A percentile compares a stretch with the other conserved stretches of the same genome.
Evolutionary conservation across 805 yeast genomes (phyloP).

Genomic region (Schwanniomyces polymorphus): DNA sequence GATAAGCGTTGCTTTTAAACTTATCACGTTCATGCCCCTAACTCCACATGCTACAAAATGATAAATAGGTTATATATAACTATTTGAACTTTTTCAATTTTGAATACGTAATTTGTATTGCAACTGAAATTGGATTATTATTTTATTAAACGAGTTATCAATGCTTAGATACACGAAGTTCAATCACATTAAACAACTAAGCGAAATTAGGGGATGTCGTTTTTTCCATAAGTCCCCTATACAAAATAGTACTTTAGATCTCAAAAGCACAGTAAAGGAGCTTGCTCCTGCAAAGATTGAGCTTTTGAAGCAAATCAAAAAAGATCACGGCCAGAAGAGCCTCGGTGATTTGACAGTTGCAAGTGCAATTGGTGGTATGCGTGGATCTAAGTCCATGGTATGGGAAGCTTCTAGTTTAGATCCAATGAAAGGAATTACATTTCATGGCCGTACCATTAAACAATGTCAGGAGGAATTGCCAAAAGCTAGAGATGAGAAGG

Average conservation of each 20-base stretch:
- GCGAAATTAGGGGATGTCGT: neutral
- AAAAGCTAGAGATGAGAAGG: conserved; percentile 54
- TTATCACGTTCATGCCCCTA: too few relatives aligned
- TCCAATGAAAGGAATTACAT: conserved; percentile 72
- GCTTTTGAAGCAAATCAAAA: conserved; percentile 83
- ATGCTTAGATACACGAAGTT: neutral
- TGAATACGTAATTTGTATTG: too few relatives aligned
- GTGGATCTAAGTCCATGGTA: conserved; percentile 70
- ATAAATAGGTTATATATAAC: neutral
- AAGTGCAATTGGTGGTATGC: conserved; percentile 71
- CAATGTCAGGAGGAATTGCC: conserved; percentile 71
- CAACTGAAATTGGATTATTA: too few relatives aligned
- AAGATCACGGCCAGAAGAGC: conserved; percentile 76
- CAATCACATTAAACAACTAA: neutral
- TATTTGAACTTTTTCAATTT: too few relatives aligned
- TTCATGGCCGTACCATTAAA: conserved; percentile 74
- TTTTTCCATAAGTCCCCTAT: neutral
- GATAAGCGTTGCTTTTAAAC: too few relatives aligned
- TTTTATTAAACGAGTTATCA: neutral
- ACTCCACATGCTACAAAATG: neutral
- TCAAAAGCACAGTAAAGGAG: conserved; percentile 90
- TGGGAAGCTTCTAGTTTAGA: conserved; percentile 84
- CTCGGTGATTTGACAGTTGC: conserved; percentile 46
- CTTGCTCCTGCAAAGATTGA: conserved; percentile 87
- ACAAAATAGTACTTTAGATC: conserved; percentile 41